Conservation (phyloP, 345 rosid genomes). For the Citrus trifoliata region DNA sequence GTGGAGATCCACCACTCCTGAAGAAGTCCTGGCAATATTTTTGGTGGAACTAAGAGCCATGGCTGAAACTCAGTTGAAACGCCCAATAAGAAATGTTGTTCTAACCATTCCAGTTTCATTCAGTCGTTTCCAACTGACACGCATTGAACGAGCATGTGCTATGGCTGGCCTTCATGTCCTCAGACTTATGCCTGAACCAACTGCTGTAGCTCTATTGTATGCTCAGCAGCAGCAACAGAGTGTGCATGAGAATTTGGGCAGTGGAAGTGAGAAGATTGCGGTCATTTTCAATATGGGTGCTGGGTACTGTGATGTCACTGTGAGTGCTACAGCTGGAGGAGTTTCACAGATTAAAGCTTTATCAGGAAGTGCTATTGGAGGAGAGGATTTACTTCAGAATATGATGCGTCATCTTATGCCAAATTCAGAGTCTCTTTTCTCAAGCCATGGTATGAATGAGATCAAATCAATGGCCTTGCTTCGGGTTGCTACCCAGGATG, state of each 20-base stretch:
- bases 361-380: slow-evolving; percentile 68
- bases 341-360: slow-evolving; percentile 85
- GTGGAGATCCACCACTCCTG: slow-evolving; percentile 90
- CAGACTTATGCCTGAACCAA: slow-evolving; percentile 85
- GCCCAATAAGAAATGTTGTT: slow-evolving; percentile 68
- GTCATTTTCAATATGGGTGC: slow-evolving; percentile 91
- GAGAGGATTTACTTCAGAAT: slow-evolving; percentile 84
- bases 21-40: slow-evolving; percentile 82
- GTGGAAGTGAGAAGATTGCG: slow-evolving; percentile 79
- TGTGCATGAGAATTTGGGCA: slow-evolving; percentile 66
- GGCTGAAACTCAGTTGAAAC: slow-evolving; percentile 73
- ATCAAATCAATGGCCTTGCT: slow-evolving; percentile 50
- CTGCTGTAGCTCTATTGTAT: slow-evolving; percentile 80
- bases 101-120: slow-evolving; percentile 83
- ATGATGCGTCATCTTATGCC: slow-evolving; percentile 58
- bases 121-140: slow-evolving; percentile 74
- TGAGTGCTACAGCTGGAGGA: slow-evolving; percentile 88
- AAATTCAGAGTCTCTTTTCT: slow-evolving; percentile 38
- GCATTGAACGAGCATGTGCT: slow-evolving; percentile 85
- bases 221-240: slow-evolving; percentile 84
- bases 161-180: slow-evolving; percentile 90
- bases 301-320: slow-evolving; percentile 81
- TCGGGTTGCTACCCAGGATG: slow-evolving; percentile 76
- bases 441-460: slow-evolving; percentile 35
- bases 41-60: slow-evolving; percentile 67